These are phyloP conservation scores for Simmondsia chinensis DNA, from an alignment of 148 eudicot genomes.

Conservation along the genomic window DNA sequence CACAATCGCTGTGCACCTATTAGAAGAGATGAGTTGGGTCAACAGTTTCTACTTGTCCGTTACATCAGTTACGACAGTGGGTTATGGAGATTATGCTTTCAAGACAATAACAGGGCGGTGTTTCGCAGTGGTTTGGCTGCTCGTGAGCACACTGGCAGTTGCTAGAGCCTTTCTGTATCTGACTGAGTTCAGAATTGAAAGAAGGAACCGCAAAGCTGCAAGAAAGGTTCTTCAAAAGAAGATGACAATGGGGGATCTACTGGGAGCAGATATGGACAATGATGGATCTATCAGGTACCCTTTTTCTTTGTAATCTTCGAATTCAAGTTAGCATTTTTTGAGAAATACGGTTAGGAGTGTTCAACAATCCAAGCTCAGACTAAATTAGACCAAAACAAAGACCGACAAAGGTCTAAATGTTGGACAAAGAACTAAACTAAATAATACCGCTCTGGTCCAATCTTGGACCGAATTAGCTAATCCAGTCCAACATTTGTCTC, in stretches of 20 bases:
- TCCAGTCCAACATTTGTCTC: too few species aligned
- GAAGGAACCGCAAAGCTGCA: slow-evolving; percentile 40
- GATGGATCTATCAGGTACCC: slow-evolving; percentile 62
- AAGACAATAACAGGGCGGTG: slow-evolving; percentile 39
- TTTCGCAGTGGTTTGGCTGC: slow-evolving; percentile 56
- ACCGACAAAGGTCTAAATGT: too few species aligned
- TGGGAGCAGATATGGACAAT: slow-evolving; percentile 58
- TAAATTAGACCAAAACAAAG: neutral
- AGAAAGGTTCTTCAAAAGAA: slow-evolving; percentile 44
- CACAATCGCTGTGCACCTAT: slow-evolving; percentile 23
- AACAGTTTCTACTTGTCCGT: slow-evolving; percentile 60
- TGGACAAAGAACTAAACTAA: too few species aligned
- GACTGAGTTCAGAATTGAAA: slow-evolving; percentile 56
- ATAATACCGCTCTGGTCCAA: too few species aligned
- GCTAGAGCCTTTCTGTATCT: slow-evolving; percentile 59
- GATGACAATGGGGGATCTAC: slow-evolving; percentile 49
- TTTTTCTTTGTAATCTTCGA: neutral
- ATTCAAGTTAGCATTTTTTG: neutral
- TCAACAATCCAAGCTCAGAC: neutral
- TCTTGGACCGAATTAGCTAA: too few species aligned
- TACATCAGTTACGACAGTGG: slow-evolving; percentile 68
- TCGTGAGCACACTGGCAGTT: slow-evolving; percentile 53
- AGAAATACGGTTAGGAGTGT: neutral
- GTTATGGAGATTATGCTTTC: slow-evolving; percentile 58
- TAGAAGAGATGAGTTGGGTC: slow-evolving; percentile 45